Evolutionary conservation across 2,329 filamentous ascomycete species (phyloP).

Genomic region (Ambrosiella cleistominuta): DNA sequence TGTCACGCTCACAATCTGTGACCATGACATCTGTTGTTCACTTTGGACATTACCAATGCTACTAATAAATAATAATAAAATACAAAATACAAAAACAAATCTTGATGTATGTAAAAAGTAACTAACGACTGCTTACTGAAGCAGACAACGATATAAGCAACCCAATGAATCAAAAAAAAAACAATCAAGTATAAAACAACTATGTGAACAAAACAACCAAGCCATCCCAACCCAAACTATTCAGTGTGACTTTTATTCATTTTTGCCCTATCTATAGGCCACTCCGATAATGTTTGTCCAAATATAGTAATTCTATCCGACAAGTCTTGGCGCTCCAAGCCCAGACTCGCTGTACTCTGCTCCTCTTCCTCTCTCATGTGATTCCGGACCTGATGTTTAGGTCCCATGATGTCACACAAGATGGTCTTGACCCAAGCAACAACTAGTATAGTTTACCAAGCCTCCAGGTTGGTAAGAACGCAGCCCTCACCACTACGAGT

Average conservation of each 20-base stretch:
- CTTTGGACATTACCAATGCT: not conserved
- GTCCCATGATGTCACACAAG: not conserved
- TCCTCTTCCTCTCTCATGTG: not conserved
- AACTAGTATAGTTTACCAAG: slow-evolving; percentile 8
- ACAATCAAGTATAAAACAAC: not conserved
- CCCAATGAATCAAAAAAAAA: not conserved
- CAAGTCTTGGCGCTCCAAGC: not conserved
- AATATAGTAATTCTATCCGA: not conserved
- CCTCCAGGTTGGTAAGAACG: slow-evolving; percentile 12
- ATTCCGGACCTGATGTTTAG: not conserved
- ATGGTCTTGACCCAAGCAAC: not conserved
- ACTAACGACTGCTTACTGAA: not conserved
- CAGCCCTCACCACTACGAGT: slow-evolving; percentile 26
- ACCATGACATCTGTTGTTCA: not conserved
- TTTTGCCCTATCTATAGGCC: not conserved
- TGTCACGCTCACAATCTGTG: too few species aligned
- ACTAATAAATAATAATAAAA: not conserved
- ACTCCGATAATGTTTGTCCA: not conserved
- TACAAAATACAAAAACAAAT: not conserved
- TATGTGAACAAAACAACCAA: not conserved
- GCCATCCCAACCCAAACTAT: not conserved
- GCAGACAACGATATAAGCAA: not conserved
- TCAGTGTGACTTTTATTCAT: not conserved
- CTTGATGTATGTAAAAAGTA: not conserved
- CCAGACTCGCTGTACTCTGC: not conserved